Evolutionary conservation across 257 asterid species (phyloP).

Genomic region (Nicotiana tomentosiformis): DNA sequence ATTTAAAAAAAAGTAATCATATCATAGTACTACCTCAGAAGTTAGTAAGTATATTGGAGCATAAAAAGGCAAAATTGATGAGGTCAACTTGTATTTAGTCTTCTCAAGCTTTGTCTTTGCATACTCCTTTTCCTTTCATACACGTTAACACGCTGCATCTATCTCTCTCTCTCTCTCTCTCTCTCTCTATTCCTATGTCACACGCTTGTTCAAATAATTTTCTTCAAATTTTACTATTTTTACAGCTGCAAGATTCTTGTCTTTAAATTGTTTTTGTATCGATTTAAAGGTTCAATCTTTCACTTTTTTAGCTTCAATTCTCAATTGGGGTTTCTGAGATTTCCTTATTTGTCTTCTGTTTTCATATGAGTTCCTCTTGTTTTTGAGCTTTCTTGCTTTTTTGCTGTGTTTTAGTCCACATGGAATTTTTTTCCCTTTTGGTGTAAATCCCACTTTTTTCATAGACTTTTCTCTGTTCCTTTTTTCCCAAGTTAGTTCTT

Average conservation of each 20-base stretch:
- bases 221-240: neutral
- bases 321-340: neutral
- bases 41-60: neutral
- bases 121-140: conserved; percentile 4
- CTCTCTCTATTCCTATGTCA: neutral
- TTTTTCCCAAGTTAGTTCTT: neutral
- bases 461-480: neutral
- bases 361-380: neutral
- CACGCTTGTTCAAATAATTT: neutral
- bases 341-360: neutral
- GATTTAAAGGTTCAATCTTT: no score
- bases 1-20: neutral
- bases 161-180: no score
- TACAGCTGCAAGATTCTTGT: neutral
- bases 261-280: no score
- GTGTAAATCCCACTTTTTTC: neutral
- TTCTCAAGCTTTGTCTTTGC: neutral
- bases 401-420: neutral
- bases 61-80: neutral
- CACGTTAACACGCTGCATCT: conserved; percentile 11
- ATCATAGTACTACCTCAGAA: neutral
- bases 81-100: neutral
- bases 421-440: conserved; percentile 2
- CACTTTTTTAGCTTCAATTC: neutral
- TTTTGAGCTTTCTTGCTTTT: neutral